phyloP scores from a whole-genome alignment of 2,329 filamentous ascomycete species.

The Xylaria sp. region DNA sequence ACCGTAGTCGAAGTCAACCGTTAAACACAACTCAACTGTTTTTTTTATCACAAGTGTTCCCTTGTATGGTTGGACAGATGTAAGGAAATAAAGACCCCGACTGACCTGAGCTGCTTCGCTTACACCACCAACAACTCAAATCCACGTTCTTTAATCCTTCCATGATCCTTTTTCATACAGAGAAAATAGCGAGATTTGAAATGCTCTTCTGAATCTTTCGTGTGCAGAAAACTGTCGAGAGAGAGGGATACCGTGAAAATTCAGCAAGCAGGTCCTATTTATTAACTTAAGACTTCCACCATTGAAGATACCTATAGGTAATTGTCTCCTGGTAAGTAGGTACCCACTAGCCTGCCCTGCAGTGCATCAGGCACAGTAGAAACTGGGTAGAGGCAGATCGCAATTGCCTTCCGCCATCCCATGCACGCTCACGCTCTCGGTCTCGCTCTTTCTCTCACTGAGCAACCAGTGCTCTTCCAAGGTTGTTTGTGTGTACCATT shows the following conservation, averaged over 20 bases:
- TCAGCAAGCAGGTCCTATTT: not conserved
- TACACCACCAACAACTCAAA: not conserved
- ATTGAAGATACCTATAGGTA: conserved; percentile 1
- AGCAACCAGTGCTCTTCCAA: conserved; percentile 2
- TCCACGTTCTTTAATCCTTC: not conserved
- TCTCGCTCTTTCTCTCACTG: conserved; percentile 1
- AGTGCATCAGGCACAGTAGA: not conserved
- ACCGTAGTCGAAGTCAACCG: not conserved
- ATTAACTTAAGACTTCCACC: not conserved
- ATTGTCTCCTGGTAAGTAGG: conserved; percentile 17
- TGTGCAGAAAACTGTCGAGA: not conserved
- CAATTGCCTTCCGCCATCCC: conserved; percentile 18
- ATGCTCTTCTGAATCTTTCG: not conserved
- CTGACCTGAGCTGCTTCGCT: not conserved
- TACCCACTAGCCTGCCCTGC: not conserved
- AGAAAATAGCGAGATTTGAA: not conserved
- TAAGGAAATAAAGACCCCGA: conserved; percentile 11
- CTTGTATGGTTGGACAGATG: not conserved
- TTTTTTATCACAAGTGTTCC: not conserved
- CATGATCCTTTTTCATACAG: not conserved
- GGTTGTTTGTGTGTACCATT: conserved; percentile 14
- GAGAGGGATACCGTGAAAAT: not conserved
- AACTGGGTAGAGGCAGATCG: not conserved
- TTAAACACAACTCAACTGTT: not conserved
- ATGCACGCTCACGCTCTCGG: not conserved